phyloP scores from a whole-genome alignment of 257 asterid species.

The Solanum chaucha region DNA sequence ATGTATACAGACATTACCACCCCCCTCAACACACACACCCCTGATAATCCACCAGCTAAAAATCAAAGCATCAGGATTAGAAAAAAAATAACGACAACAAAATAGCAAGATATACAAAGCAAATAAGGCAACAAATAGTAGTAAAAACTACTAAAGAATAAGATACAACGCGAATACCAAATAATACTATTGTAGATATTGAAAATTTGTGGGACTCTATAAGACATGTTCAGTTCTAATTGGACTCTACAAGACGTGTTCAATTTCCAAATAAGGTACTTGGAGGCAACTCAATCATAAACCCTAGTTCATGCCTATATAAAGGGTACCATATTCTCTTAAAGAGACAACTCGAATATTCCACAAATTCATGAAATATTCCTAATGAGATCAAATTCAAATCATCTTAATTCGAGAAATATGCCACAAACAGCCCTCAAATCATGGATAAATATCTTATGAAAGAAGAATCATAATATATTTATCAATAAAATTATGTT shows the following conservation, averaged over 20 bases:
- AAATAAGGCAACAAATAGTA: neutral
- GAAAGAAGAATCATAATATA: too few relatives aligned
- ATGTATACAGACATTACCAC: neutral
- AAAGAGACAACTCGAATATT: neutral
- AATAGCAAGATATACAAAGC: neutral
- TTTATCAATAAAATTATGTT: neutral
- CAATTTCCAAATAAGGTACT: neutral
- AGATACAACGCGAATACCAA: neutral
- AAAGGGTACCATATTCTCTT: neutral
- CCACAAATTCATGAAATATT: neutral
- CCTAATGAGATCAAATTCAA: neutral
- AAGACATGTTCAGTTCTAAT: neutral
- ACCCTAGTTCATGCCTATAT: neutral
- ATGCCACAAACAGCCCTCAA: neutral
- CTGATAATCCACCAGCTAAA: neutral
- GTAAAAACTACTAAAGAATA: neutral
- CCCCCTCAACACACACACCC: too few relatives aligned
- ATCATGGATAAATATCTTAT: neutral
- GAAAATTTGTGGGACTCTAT: neutral
- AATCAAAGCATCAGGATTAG: neutral
- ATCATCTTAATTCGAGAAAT: neutral
- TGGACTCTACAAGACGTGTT: neutral
- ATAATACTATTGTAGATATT: neutral
- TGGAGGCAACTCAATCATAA: neutral
- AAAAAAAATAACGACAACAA: neutral